Evolutionary conservation across 805 yeast genomes (phyloP), one percentile per base, ranked within the genome.

Genomic region (Alloascoidea africana): DNA sequence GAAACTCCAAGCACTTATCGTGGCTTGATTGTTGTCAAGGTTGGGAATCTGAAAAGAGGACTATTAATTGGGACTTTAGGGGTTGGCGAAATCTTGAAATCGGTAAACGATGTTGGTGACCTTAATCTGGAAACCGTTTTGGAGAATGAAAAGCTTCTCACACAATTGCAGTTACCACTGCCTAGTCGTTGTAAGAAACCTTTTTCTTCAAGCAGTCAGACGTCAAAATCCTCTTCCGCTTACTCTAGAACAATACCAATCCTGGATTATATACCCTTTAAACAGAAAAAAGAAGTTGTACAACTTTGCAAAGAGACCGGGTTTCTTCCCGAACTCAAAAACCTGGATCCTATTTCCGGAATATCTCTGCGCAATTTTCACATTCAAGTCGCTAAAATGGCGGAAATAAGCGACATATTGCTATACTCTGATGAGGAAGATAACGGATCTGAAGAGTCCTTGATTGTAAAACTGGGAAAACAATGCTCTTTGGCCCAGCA

Each of bases 331-430:
- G 43, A 61, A 5, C 78, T 82, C 46, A 57, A 66, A 37, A 63
- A 69, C 41, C 52, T 76, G 47, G 87, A 80, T 46, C 89, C 86
- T 13, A 71, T 65, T 40, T 62, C 68, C 33, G 91, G 94, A 3
- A 75, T 83, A 4, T 73, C 84, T 3, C 65, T 86, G 39, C 67
- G 96, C 44, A 83, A 87, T 51, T 87, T 86, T 55, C 85, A 82
- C 50, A 73, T 81, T 40, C 97, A 89, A 56, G 80, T 76, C 14
- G 68, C 85, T n/a, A 86, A 85, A 51, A 60, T 78, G 42, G 80
- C 91, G 23, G 63, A 73, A 17, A 63, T 85, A 5, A 67, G 91
- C 0, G 93, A 83, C 50, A 70, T 85, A 37, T 60, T 84, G 4
- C 71, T 87, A n/a, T 89, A 86, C 53, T n/a, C n/a, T n/a, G n/a